A percentile compares a stretch with the other conserved stretches of the same genome.
These are phyloP conservation scores for Vigna hirtella DNA, from an alignment of 306 rosid genomes.

Conservation along the genomic window DNA sequence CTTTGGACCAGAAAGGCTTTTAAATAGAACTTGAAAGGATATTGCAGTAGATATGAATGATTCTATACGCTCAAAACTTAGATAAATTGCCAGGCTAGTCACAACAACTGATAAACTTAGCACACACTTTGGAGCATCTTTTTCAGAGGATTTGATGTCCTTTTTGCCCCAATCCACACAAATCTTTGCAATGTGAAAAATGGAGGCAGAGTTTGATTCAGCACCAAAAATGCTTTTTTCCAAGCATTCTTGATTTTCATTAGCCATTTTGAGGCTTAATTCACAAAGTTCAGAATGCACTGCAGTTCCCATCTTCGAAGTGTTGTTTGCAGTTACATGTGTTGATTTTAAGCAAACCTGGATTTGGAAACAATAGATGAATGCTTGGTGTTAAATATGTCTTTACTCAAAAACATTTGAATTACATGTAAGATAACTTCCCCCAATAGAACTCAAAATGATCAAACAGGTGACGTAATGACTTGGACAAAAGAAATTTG, in stretches of 20 bases:
- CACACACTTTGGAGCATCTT: slow-evolving; percentile 59
- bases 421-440: slow-evolving; percentile 23
- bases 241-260: slow-evolving; percentile 77
- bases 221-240: slow-evolving; percentile 63
- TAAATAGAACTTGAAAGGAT: slow-evolving; percentile 76
- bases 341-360: slow-evolving; percentile 88
- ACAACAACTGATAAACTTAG: slow-evolving; percentile 74
- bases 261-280: slow-evolving; percentile 75
- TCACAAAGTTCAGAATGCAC: slow-evolving; percentile 83
- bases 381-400: slow-evolving; percentile 29
- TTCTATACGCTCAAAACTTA: slow-evolving; percentile 75
- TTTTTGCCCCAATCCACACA: slow-evolving; percentile 88
- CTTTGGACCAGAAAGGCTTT: slow-evolving; percentile 64
- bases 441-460: slow-evolving; percentile 29
- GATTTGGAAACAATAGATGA: slow-evolving; percentile 48
- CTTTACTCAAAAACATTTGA: slow-evolving; percentile 31
- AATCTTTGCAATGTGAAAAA: slow-evolving; percentile 77
- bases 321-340: slow-evolving; percentile 79
- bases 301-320: slow-evolving; percentile 71
- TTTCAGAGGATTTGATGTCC: slow-evolving; percentile 73
- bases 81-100: slow-evolving; percentile 68
- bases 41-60: slow-evolving; percentile 78
- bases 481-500: slow-evolving; percentile 22
- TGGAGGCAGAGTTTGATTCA: slow-evolving; percentile 72
- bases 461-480: slow-evolving; percentile 10